Conservation (phyloP, 495 filamentous ascomycete genomes). For the Chaetomidium leptoderma region DNA sequence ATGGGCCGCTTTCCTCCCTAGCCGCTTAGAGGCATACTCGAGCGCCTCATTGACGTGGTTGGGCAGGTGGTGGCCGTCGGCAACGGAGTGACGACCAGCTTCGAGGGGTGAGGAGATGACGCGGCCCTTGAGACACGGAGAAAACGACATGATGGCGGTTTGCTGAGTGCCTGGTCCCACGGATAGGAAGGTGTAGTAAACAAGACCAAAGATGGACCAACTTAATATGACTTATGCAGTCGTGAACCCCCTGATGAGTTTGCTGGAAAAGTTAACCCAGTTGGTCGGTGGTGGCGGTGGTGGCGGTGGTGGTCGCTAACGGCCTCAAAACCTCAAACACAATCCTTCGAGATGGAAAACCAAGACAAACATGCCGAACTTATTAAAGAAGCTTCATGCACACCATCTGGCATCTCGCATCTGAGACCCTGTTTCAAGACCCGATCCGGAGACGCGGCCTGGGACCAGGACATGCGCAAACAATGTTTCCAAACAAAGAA, state of each 20-base stretch:
- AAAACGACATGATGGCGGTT: neutral
- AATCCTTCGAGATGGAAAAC: neutral
- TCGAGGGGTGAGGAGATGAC: constrained; percentile 57
- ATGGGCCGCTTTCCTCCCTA: constrained; percentile 44
- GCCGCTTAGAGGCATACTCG: constrained; percentile 48
- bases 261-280: neutral
- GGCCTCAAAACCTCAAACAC: neutral
- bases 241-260: neutral
- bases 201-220: neutral
- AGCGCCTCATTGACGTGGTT: constrained; percentile 40
- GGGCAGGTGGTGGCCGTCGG: constrained; percentile 47
- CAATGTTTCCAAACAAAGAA: constrained; percentile 10
- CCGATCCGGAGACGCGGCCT: constrained; percentile 1
- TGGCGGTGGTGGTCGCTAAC: constrained; percentile 2
- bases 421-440: constrained; percentile 7
- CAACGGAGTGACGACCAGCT: constrained; percentile 47
- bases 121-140: constrained; percentile 36
- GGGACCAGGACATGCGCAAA: neutral
- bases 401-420: constrained; percentile 2
- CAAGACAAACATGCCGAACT: constrained; percentile 3
- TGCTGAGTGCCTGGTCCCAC: neutral
- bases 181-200: neutral
- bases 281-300: neutral
- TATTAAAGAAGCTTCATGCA: constrained; percentile 4
- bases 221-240: neutral